Evolutionary conservation across 2,329 filamentous ascomycete species (phyloP).

Genomic region (Aureobasidium vineae): DNA sequence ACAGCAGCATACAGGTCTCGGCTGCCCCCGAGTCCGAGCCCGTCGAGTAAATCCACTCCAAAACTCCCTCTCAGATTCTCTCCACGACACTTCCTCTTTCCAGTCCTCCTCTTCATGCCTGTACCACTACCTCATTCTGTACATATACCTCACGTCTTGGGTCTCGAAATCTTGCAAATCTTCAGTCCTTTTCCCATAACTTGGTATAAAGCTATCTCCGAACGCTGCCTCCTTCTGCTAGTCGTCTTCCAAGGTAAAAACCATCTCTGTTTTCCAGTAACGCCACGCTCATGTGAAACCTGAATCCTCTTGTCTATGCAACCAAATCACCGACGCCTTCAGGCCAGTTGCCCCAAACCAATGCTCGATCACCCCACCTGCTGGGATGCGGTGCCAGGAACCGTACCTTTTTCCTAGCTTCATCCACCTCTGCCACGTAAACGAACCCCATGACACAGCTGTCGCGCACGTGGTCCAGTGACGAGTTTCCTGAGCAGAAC

Average conservation of each 20-base stretch:
- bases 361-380: slow-evolving; percentile 71
- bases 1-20: slow-evolving; percentile 57
- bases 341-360: slow-evolving; percentile 84
- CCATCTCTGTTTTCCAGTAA: neutral
- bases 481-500: slow-evolving; percentile 63
- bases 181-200: slow-evolving; percentile 3
- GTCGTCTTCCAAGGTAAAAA: neutral
- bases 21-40: slow-evolving; percentile 33
- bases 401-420: slow-evolving; percentile 74
- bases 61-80: neutral
- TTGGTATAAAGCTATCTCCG: neutral
- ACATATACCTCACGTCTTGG: slow-evolving; percentile 25
- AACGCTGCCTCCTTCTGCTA: neutral
- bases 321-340: slow-evolving; percentile 78
- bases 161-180: slow-evolving; percentile 22
- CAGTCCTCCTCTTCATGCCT: slow-evolving; percentile 21
- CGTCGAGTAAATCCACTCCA: slow-evolving; percentile 33
- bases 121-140: slow-evolving; percentile 27
- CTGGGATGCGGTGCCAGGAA: slow-evolving; percentile 82
- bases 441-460: slow-evolving; percentile 88
- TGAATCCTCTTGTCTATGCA: slow-evolving; percentile 43
- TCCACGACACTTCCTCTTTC: neutral
- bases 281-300: slow-evolving; percentile 22
- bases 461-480: slow-evolving; percentile 70
- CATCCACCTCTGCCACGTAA: slow-evolving; percentile 89